Evolutionary conservation across 225 moss, liverwort and hornwort species (phyloP).

Genomic region (Neckera pumila): DNA sequence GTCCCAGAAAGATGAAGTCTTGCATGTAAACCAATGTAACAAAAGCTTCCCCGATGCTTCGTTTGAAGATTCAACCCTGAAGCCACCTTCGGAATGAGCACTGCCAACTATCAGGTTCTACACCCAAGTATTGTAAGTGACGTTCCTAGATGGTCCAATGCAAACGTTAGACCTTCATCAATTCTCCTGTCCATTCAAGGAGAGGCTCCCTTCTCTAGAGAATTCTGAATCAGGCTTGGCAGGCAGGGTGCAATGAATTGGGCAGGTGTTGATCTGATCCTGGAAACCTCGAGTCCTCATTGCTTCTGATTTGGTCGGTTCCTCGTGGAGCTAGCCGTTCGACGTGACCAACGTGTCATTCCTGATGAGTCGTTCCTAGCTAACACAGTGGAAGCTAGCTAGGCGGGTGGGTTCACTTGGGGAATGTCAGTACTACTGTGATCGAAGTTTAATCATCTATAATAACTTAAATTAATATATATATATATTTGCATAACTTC

Average conservation of each 20-base stretch:
- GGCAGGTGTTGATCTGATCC: neutral
- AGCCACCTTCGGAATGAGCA: no score
- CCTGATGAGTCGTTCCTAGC: neutral
- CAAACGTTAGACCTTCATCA: neutral
- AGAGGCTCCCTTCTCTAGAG: neutral
- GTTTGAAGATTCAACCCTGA: neutral
- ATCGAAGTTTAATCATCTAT: neutral
- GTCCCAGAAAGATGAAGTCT: no score
- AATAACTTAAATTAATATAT: no score
- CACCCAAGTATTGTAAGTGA: neutral
- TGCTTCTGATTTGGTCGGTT: neutral
- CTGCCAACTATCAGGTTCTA: neutral
- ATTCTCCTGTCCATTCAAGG: neutral
- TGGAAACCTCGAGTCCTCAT: neutral
- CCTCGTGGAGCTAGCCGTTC: neutral
- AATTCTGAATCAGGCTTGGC: neutral
- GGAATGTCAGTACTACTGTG: neutral
- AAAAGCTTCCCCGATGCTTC: no score
- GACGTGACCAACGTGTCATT: constrained; percentile 3
- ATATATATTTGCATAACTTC: neutral
- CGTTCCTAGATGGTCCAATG: neutral
- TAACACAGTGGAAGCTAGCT: no score
- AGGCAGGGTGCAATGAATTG: neutral
- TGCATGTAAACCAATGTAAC: no score
- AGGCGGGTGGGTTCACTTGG: no score